Evolutionary conservation across 768 basidiomycete species (phyloP).

Genomic region (Myochromella boudieri): DNA sequence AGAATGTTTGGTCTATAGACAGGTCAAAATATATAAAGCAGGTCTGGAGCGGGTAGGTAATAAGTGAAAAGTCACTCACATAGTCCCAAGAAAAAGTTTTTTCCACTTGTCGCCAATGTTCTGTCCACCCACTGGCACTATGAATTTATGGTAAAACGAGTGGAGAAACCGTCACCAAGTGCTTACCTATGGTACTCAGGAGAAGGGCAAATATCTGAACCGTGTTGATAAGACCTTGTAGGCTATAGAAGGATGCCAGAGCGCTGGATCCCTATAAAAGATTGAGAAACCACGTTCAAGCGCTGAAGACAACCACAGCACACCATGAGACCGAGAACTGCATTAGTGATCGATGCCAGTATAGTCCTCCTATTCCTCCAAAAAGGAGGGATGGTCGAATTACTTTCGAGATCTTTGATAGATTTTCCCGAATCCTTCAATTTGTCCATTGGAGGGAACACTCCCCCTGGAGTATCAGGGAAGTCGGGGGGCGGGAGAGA

Average conservation of each 20-base stretch:
- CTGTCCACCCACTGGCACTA: conserved; percentile 39
- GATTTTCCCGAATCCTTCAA: conserved; percentile 47
- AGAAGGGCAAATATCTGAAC: conserved; percentile 73
- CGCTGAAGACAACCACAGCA: conserved; percentile 14
- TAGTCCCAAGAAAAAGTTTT: conserved; percentile 62
- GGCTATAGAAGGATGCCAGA: conserved; percentile 65
- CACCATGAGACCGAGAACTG: conserved; percentile 58
- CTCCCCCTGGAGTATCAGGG: conserved; percentile 25
- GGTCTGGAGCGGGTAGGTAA: neutral
- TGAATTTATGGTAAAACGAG: conserved; percentile 1
- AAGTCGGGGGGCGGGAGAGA: conserved; percentile 46
- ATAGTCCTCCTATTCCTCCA: conserved; percentile 60
- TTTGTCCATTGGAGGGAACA: conserved; percentile 66
- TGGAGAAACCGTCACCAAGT: neutral
- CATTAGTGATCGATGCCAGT: conserved; percentile 43
- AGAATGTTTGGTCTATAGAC: conserved; percentile 63
- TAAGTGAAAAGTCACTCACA: conserved; percentile 40
- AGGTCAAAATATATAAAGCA: conserved; percentile 9
- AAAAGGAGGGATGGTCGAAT: conserved; percentile 41
- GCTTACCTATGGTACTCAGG: conserved; percentile 61
- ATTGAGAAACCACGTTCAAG: conserved; percentile 1
- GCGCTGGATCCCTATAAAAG: conserved; percentile 62
- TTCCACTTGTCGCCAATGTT: conserved; percentile 51
- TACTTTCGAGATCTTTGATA: conserved; percentile 61
- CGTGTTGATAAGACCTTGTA: conserved; percentile 67